Conservation (phyloP, 768 basidiomycete genomes). For the Termitomyces sp. region DNA sequence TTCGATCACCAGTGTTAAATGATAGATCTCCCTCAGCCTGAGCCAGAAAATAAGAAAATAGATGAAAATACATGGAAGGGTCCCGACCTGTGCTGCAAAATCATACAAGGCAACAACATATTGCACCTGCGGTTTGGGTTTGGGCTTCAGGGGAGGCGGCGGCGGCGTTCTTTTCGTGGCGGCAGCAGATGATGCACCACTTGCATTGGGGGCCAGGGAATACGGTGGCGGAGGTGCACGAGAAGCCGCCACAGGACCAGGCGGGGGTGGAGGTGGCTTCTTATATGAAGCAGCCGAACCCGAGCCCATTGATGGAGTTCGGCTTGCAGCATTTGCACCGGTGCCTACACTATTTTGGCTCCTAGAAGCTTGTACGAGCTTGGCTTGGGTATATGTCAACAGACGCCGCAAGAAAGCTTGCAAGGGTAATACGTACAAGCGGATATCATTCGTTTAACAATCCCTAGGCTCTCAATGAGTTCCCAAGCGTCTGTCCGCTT, state of each 20-base stretch:
- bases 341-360: constrained; percentile 30
- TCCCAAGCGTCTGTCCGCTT: constrained; percentile 83
- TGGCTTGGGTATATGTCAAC: constrained; percentile 41
- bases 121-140: constrained; percentile 67
- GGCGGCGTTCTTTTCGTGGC: constrained; percentile 82
- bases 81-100: constrained; percentile 79
- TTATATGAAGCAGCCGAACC: constrained; percentile 36
- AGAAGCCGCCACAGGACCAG: constrained; percentile 29
- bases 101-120: constrained; percentile 95
- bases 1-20: constrained; percentile 85
- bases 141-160: constrained; percentile 88
- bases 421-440: constrained; percentile 57
- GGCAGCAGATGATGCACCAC: constrained; percentile 29
- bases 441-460: constrained; percentile 82
- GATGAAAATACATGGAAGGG: background rate
- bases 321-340: constrained; percentile 28
- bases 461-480: constrained; percentile 72
- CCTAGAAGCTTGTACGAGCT: constrained; percentile 58
- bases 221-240: constrained; percentile 46
- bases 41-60: constrained; percentile 2
- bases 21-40: constrained; percentile 90
- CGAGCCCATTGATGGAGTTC: constrained; percentile 32
- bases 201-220: constrained; percentile 26
- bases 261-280: constrained; percentile 52
- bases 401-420: background rate